phyloP scores from a whole-genome alignment of 2,329 filamentous ascomycete species.

The Epichloe uncinata region DNA sequence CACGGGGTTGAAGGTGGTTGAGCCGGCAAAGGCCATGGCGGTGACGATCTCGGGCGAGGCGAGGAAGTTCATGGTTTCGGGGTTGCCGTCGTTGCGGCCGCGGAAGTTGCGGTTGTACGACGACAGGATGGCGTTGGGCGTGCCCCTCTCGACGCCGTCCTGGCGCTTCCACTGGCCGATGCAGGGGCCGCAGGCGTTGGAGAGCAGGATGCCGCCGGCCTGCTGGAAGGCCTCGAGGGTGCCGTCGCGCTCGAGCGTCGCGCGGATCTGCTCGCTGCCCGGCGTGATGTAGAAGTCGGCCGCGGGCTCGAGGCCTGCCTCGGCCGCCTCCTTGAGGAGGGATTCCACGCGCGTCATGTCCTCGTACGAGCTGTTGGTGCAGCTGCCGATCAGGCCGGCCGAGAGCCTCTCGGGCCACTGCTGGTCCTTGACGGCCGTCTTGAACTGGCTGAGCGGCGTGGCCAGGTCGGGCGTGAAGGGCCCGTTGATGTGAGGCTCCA shows the following conservation, averaged over 20 bases:
- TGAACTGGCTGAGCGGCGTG: constrained; percentile 83
- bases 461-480: constrained; percentile 94
- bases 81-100: constrained; percentile 92
- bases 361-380: constrained; percentile 97
- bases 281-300: constrained; percentile 93
- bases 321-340: constrained; percentile 79
- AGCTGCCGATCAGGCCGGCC: constrained; percentile 90
- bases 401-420: constrained; percentile 85
- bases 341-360: constrained; percentile 95
- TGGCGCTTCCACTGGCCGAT: constrained; percentile 93
- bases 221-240: constrained; percentile 75
- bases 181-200: constrained; percentile 89
- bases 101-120: constrained; percentile 99
- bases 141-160: constrained; percentile 72
- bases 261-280: constrained; percentile 91
- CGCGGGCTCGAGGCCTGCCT: constrained; percentile 80
- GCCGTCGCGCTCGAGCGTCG: constrained; percentile 79
- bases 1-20: constrained; percentile 90
- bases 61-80: constrained; percentile 96
- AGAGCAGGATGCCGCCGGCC: constrained; percentile 78
- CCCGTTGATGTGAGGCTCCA: constrained; percentile 95
- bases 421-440: constrained; percentile 68
- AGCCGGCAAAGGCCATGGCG: constrained; percentile 85
- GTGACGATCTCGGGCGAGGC: constrained; percentile 95
- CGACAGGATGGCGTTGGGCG: constrained; percentile 84